Evolutionary conservation across 73 alveolate species (phyloP), one percentile per base, ranked within the genome.

Genomic region (Paramecium sonneborni): DNA sequence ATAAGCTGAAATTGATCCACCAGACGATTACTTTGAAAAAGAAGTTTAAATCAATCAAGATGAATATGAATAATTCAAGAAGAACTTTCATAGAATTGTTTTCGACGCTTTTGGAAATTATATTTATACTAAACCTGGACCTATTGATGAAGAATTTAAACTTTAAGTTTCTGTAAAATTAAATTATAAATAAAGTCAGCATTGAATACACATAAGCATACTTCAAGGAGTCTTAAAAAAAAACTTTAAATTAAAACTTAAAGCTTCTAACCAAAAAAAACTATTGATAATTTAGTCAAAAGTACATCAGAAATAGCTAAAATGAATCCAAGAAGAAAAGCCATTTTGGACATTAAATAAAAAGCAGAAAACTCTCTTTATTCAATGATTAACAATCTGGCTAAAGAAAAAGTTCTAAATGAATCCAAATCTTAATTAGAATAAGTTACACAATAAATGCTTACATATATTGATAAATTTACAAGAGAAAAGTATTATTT

Each of bases 251-350:
- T 79, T 7, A 79, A 79, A 23, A 79, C 90, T 24, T 28, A 79
- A 24, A 79, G 90, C 41, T 79, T 79, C 18, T 26, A 79, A 79
- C 90, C 90, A 11, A 79, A 39, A 46, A 79, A 62, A 46, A 79
- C 55, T 8, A 39, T 79, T 43, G 90, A 79, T 3, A 79, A 79
- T 18, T 18, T 79, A 21, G 55, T 79, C 18, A 79, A 79, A 14
- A 79, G 90, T 44, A 30, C 90, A 0, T 79, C 44, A 43, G 90
- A 79, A 34, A 79, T 79, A 8, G 69, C 90, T 24, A 30, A 39
- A 79, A 79, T 79, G 90, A 79, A 79, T 79, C 90, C 90, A 41
- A 79, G 90, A 44, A 79, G 90, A 44, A 79, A 28, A n/a, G 55
- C 44, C 2, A 38, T 79, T 41, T 41, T 79, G n/a, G 90, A 79